Evolutionary conservation across 169 alveolate species (phyloP).

Genomic region (Plasmodium cynomolgi): DNA sequence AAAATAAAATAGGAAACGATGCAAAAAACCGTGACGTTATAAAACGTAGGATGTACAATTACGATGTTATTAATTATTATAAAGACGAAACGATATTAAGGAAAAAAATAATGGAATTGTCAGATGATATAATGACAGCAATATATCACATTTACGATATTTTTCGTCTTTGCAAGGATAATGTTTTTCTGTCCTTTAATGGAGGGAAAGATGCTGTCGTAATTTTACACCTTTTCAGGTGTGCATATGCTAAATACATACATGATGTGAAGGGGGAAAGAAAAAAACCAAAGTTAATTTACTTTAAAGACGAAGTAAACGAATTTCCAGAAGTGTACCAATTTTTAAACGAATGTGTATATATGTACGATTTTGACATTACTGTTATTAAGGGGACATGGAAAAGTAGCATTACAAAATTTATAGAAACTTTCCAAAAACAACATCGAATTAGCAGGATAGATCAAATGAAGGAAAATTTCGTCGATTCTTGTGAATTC

Average conservation of each 20-base stretch:
- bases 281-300: constrained; percentile 55
- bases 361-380: constrained; percentile 54
- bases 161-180: constrained; percentile 72
- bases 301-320: constrained; percentile 47
- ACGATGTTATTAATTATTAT: constrained; percentile 60
- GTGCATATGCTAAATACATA: constrained; percentile 75
- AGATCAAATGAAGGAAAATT: constrained; percentile 10
- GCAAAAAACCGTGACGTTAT: constrained; percentile 26
- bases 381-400: constrained; percentile 65
- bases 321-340: constrained; percentile 73
- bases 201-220: constrained; percentile 88
- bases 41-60: constrained; percentile 63
- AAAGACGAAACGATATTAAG: constrained; percentile 58
- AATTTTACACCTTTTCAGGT: constrained; percentile 79
- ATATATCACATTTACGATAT: constrained; percentile 59
- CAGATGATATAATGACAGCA: constrained; percentile 62
- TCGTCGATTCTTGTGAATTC: neutral
- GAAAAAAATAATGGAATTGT: constrained; percentile 52
- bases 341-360: constrained; percentile 67
- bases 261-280: constrained; percentile 31
- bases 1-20: neutral
- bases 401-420: constrained; percentile 43
- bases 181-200: constrained; percentile 84
- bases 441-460: neutral
- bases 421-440: constrained; percentile 32